Percentiles rank a stretch among this genome's conserved stretches.
Conservation (phyloP, 768 basidiomycete genomes). For the Hirschioporus abietinus region DNA sequence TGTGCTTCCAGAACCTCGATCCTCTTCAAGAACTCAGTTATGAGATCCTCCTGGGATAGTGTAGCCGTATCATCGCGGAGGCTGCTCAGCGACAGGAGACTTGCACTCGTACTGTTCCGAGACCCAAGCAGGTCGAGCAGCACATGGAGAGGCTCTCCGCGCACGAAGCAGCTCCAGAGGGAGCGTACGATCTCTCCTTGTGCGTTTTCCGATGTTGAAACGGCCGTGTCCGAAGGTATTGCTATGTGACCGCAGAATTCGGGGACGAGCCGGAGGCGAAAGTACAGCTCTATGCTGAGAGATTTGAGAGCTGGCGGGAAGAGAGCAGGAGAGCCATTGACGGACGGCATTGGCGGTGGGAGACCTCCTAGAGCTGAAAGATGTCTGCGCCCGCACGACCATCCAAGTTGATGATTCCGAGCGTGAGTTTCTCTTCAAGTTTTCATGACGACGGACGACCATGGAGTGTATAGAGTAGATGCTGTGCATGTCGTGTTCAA, state of each 20-base stretch:
- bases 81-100: not conserved
- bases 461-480: no score
- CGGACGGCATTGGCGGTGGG: not conserved
- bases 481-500: not conserved
- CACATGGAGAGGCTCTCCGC: not conserved
- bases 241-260: not conserved
- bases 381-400: not conserved
- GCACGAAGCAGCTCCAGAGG: conserved; percentile 1
- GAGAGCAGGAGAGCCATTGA: not conserved
- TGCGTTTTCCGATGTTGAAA: not conserved
- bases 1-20: not conserved
- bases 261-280: conserved; percentile 2
- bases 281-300: not conserved
- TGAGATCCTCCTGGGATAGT: not conserved
- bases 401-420: not conserved
- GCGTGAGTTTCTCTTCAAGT: not conserved
- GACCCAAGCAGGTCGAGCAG: conserved; percentile 1
- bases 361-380: not conserved
- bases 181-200: not conserved
- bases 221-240: not conserved
- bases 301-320: not conserved
- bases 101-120: not conserved
- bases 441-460: not conserved
- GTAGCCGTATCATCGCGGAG: not conserved
- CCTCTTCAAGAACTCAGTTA: not conserved